Evolutionary conservation across 2,329 filamentous ascomycete species (phyloP), one percentile per base, ranked within the genome.

Genomic region (Simplicillium aogashimaense): DNA sequence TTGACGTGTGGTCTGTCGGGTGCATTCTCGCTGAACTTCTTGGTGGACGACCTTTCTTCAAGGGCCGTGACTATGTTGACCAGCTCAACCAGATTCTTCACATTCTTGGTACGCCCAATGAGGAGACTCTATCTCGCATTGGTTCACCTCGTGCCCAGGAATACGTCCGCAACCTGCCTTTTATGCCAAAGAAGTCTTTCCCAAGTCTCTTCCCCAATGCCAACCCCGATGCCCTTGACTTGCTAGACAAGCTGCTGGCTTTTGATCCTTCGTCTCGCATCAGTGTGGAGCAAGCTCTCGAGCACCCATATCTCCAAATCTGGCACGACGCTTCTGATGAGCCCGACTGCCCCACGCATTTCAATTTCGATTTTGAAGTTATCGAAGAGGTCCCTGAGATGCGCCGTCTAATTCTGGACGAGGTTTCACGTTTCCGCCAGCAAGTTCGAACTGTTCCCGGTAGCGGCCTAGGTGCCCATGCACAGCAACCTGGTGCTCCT

Each of bases 51-150:
- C 92, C 92, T 34, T 98, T 98, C 74, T 97, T 98, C 76, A 98
- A 98, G 69, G 92, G 92, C 43, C 86, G 92, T 46, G 92, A 98
- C 69, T 98, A 98, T 57, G 92, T 98, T 63, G 92, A 98, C 66
- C 92, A 98, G 70, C 79, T 98, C 49, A 98, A 98, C 73, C 92
- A 98, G 67, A 98, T 98, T 57, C 76, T 98, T 41, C 89, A 97
- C 70, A 95, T 94, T 60, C 83, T 98, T 40, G 92, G 92, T 48
- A 98, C 90, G 2, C 92, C 92, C 32, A 94, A 90, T 57, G 90
- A 97, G 63, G 87, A 94, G 60, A 98, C 92, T 0, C 75, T 98
- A 15, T 82, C 79, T 18, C 86, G 92, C 49, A 98, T 98, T 57
- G 92, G 92, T 40, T 95, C 89, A 4, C 88, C 88, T 10, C 84